phyloP scores from a whole-genome alignment of 495 filamentous ascomycete genomes.

The Neurospora sp. region DNA sequence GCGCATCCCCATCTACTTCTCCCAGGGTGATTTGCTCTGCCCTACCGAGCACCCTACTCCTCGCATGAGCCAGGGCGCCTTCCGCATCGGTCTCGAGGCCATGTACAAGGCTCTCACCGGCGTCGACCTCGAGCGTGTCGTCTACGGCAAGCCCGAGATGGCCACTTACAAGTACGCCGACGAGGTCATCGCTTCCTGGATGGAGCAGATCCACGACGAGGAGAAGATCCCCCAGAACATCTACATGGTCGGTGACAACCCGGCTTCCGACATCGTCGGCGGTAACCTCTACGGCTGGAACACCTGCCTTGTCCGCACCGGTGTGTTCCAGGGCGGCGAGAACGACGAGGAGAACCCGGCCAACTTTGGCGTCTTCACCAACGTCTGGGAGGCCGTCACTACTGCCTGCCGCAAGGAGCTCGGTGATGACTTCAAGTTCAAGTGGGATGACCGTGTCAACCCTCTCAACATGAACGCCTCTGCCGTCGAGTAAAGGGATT shows the following conservation, averaged over 20 bases:
- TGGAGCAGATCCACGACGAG: slow-evolving; percentile 66
- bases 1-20: slow-evolving; percentile 69
- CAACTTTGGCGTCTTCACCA: slow-evolving; percentile 75
- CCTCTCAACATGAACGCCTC: slow-evolving; percentile 46
- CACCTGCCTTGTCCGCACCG: slow-evolving; percentile 66
- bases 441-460: slow-evolving; percentile 45
- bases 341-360: slow-evolving; percentile 93
- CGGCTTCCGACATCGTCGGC: slow-evolving; percentile 66
- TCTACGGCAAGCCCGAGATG: slow-evolving; percentile 73
- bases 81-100: slow-evolving; percentile 68
- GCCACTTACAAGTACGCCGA: slow-evolving; percentile 78
- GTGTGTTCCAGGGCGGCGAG: slow-evolving; percentile 48
- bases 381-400: slow-evolving; percentile 84
- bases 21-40: slow-evolving; percentile 63
- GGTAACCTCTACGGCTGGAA: slow-evolving; percentile 81
- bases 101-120: slow-evolving; percentile 71
- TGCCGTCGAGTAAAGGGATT: slow-evolving; percentile 39
- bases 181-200: slow-evolving; percentile 64
- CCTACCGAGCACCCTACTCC: slow-evolving; percentile 67
- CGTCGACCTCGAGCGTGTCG: slow-evolving; percentile 67
- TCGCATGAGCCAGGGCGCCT: slow-evolving; percentile 65
- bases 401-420: slow-evolving; percentile 85
- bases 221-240: slow-evolving; percentile 59
- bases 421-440: slow-evolving; percentile 46
- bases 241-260: slow-evolving; percentile 80